These are phyloP conservation scores for Aspergillus sp. DNA, from an alignment of 2,329 filamentous ascomycete genomes.

Conservation along the genomic window DNA sequence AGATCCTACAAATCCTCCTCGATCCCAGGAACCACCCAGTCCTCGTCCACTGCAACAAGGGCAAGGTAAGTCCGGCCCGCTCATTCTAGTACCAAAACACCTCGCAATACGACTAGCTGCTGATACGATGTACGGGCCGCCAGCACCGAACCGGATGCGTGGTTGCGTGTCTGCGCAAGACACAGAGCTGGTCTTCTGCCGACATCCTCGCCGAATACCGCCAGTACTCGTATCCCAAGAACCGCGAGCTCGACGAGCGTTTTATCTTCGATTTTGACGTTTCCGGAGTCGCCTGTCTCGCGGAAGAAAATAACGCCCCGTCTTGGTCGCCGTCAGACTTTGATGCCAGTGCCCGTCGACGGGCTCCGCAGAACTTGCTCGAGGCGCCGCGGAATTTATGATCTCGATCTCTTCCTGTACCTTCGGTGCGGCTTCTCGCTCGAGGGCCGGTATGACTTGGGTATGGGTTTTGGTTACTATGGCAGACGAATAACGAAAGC, in stretches of 20 bases:
- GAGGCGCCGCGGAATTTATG: no score
- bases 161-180: constrained; percentile 67
- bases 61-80: constrained; percentile 48
- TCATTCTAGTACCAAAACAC: no score
- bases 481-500: no score
- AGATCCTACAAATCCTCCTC: constrained; percentile 62
- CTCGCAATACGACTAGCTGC: constrained; percentile 3
- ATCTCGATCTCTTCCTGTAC: no score
- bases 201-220: constrained; percentile 64
- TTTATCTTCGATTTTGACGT: constrained; percentile 20
- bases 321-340: constrained; percentile 7
- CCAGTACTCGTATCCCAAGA: constrained; percentile 46
- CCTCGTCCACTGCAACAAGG: constrained; percentile 87
- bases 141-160: constrained; percentile 87
- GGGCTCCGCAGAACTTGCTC: no score
- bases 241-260: constrained; percentile 29
- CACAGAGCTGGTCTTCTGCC: constrained; percentile 56
- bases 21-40: constrained; percentile 68
- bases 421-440: no score
- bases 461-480: no score
- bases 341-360: no score
- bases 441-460: no score
- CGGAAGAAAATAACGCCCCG: constrained; percentile 9
- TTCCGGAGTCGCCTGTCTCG: constrained; percentile 11
- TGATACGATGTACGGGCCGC: constrained; percentile 1